Base-by-base conservation (phyloP, 345 rosid genomes). In the Populus davidiana region DNA sequence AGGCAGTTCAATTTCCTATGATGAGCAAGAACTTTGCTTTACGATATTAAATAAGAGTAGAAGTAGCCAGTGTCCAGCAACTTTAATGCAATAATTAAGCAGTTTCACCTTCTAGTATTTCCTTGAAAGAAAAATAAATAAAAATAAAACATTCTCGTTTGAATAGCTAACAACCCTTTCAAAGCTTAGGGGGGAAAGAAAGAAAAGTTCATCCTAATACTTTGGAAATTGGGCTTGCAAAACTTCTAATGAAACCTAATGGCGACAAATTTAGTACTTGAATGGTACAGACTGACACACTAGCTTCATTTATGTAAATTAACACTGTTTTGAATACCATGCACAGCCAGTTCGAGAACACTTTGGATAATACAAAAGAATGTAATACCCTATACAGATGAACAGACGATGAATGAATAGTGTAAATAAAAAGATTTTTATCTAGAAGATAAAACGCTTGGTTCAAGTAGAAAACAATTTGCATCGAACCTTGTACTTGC, bases 401-500 rank as follows among this genome's bases (percentile, higher is more conserved):
- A 33, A 5, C 14, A 66, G n/a, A 66, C 35, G 18, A 36, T 10
- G 8, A 38, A 10, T 67, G 43, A 21, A 20, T 21, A 36, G 4
- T 36, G 13, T 20, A 50, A 50, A 0, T 50, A 21, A 0, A 52
- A 52, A 52, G 23, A 20, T 1, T 20, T 23, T 18, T 31, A 49
- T 78, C 33, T 23, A 10, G 5, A 61, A n/a, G 61, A 68, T 54
- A 20, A 33, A 20, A 52, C 20, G 23, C 2, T 52, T 52, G 43
- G 36, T 23, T 66, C 43, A 43, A 29, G 31, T 2, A 29, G 31
- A 25, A 54, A 27, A 61, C 12, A 54, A 36, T 39, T 54, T 27
- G 41, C 29, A 8, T 1, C 49, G 27, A 76, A 74, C 84, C 76
- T 74, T 69, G 67, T 78, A 74, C 72, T 82, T 82, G 72, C 65